phyloP scores from a whole-genome alignment of 441 rosid genomes.

The Erodium texanum region DNA sequence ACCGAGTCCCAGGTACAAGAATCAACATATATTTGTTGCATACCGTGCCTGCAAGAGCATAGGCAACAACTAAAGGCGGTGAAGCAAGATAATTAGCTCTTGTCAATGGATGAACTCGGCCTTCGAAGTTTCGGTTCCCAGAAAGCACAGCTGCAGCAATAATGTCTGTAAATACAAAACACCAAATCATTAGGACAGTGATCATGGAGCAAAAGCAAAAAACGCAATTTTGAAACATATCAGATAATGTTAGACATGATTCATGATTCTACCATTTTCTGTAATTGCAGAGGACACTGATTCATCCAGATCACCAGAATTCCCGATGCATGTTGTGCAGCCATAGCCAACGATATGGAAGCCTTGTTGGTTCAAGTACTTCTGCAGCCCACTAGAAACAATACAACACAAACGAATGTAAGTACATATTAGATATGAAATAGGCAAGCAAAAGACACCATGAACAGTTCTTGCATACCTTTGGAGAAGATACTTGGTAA shows the following conservation, averaged over 20 bases:
- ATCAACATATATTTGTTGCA: conserved; percentile 8
- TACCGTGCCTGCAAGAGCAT: conserved; percentile 65
- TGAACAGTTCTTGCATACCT: conserved; percentile 26
- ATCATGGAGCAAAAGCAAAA: not conserved
- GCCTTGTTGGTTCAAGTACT: conserved; percentile 40
- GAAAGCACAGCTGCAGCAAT: conserved; percentile 59
- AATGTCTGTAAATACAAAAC: conserved; percentile 32
- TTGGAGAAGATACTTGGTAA: conserved; percentile 36
- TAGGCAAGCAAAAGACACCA: not conserved
- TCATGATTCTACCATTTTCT: conserved; percentile 31
- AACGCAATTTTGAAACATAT: not conserved
- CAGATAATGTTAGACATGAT: not conserved
- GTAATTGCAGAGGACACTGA: conserved; percentile 38
- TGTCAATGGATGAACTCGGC: conserved; percentile 54
- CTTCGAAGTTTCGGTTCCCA: conserved; percentile 63
- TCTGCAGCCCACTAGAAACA: conserved; percentile 44
- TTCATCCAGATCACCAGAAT: conserved; percentile 43
- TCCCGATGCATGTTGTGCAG: conserved; percentile 59
- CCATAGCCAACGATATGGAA: conserved; percentile 55
- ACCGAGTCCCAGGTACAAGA: not conserved
- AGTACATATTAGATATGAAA: not conserved
- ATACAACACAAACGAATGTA: conserved; percentile 13
- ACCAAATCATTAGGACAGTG: not conserved
- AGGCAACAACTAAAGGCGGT: conserved; percentile 65
- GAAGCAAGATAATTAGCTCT: conserved; percentile 68